These are phyloP conservation scores for Serendipita sp. DNA, from an alignment of 768 basidiomycete species.

Conservation along the genomic window DNA sequence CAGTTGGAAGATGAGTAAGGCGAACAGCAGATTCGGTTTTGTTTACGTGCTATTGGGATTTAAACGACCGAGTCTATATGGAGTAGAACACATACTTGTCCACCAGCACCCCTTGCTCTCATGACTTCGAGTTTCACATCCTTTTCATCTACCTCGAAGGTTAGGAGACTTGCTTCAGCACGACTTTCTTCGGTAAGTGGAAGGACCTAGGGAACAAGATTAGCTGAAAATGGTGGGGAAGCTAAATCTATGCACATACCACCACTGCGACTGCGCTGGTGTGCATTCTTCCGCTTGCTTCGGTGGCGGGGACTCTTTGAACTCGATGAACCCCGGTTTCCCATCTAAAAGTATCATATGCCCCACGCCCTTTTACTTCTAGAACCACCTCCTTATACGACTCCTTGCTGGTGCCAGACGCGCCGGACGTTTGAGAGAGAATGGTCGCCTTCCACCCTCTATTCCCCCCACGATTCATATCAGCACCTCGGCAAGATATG, in stretches of 20 bases:
- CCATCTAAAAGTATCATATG: constrained; percentile 66
- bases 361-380: constrained; percentile 61
- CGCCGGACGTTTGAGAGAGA: neutral
- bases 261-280: constrained; percentile 82
- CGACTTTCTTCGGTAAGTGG: constrained; percentile 50
- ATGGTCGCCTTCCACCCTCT: constrained; percentile 10
- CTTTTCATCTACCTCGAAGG: constrained; percentile 48
- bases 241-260: constrained; percentile 29
- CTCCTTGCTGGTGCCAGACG: constrained; percentile 31
- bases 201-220: constrained; percentile 41
- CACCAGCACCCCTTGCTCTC: constrained; percentile 92
- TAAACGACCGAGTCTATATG: neutral
- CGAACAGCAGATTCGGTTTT: constrained; percentile 97
- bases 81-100: constrained; percentile 44
- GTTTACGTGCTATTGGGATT: constrained; percentile 67
- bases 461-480: constrained; percentile 12
- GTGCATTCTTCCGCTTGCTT: constrained; percentile 73
- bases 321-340: constrained; percentile 96
- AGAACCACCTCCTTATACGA: constrained; percentile 56
- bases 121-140: constrained; percentile 88
- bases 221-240: neutral
- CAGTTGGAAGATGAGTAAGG: constrained; percentile 80
- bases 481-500: neutral
- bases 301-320: constrained; percentile 84
- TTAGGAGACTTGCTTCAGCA: constrained; percentile 27